Percentiles rank a stretch among this genome's conserved stretches.
Conservation (phyloP, 1,284 basidiomycete species). For the Pterulicium gracile region DNA sequence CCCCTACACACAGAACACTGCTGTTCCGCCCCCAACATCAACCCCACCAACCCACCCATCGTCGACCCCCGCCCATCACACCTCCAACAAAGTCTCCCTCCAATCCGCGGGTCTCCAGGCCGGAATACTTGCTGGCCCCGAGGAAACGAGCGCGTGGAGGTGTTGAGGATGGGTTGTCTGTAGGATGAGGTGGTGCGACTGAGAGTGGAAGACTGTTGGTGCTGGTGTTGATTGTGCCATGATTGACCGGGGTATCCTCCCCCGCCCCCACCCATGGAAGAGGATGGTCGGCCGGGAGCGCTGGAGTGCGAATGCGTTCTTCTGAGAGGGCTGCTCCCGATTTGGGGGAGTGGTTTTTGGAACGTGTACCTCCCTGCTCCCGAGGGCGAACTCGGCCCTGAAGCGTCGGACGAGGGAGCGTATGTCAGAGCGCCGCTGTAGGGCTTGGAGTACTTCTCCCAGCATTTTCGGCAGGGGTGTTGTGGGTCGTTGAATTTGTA, state of each 20-base stretch:
- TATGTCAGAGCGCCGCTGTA: constrained; percentile 51
- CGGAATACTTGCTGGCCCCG: constrained; percentile 31
- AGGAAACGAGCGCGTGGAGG: constrained; percentile 11
- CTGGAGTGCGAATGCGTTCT: not conserved
- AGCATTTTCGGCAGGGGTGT: constrained; percentile 59
- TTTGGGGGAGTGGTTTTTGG: constrained; percentile 10
- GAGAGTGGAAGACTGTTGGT: no score
- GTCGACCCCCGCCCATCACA: constrained; percentile 50
- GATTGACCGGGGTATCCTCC: not conserved
- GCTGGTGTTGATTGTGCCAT: not conserved
- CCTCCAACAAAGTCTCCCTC: constrained; percentile 52
- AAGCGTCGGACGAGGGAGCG: constrained; percentile 21
- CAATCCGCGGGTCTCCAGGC: constrained; percentile 62
- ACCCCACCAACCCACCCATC: constrained; percentile 28
- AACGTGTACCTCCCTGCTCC: constrained; percentile 18
- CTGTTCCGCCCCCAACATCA: constrained; percentile 30
- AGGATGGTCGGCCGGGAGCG: not conserved
- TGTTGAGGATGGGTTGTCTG: no score
- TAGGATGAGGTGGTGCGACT: no score
- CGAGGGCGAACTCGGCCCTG: constrained; percentile 6
- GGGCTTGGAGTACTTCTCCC: constrained; percentile 50
- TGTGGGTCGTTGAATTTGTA: constrained; percentile 59
- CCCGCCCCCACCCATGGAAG: not conserved
- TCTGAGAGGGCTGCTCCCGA: not conserved
- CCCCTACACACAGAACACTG: constrained; percentile 43